Conservation (phyloP, 768 basidiomycete genomes). For the Pleurotus salmoneostramineus region DNA sequence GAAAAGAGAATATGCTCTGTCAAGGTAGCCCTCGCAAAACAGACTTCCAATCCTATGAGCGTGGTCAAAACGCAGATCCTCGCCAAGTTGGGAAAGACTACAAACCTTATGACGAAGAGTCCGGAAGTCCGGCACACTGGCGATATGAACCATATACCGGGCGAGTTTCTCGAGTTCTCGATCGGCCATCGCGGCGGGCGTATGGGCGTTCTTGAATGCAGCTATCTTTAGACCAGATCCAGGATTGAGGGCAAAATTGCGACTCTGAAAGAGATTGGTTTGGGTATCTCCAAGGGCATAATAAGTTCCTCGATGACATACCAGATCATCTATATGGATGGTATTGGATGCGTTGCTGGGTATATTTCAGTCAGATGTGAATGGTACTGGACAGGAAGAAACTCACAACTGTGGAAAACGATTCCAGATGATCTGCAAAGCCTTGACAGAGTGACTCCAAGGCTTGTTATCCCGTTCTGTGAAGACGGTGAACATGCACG, state of each 20-base stretch:
- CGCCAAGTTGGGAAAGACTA: not conserved
- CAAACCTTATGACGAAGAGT: slow-evolving; percentile 64
- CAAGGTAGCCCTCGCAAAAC: slow-evolving; percentile 35
- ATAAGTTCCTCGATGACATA: slow-evolving; percentile 20
- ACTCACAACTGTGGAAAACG: slow-evolving; percentile 76
- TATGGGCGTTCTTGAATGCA: slow-evolving; percentile 78
- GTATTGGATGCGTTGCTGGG: slow-evolving; percentile 65
- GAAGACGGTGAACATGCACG: slow-evolving; percentile 87
- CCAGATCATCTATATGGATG: slow-evolving; percentile 85
- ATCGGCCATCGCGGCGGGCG: slow-evolving; percentile 57
- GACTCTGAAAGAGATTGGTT: slow-evolving; percentile 36
- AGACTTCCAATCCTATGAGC: slow-evolving; percentile 45
- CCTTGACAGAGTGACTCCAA: slow-evolving; percentile 79
- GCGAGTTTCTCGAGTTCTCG: slow-evolving; percentile 65
- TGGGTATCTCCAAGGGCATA: not conserved
- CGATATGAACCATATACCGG: slow-evolving; percentile 64
- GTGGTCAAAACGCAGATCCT: not conserved
- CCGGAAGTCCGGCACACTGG: slow-evolving; percentile 56
- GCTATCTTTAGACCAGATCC: slow-evolving; percentile 79
- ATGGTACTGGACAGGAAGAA: not conserved
- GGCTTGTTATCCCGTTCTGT: slow-evolving; percentile 66
- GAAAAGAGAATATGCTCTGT: not conserved
- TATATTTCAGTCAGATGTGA: not conserved
- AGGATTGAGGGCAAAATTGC: slow-evolving; percentile 88
- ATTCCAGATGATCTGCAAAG: slow-evolving; percentile 84